Evolutionary conservation across 345 rosid genomes (phyloP).

Genomic region (Salix exigua): DNA sequence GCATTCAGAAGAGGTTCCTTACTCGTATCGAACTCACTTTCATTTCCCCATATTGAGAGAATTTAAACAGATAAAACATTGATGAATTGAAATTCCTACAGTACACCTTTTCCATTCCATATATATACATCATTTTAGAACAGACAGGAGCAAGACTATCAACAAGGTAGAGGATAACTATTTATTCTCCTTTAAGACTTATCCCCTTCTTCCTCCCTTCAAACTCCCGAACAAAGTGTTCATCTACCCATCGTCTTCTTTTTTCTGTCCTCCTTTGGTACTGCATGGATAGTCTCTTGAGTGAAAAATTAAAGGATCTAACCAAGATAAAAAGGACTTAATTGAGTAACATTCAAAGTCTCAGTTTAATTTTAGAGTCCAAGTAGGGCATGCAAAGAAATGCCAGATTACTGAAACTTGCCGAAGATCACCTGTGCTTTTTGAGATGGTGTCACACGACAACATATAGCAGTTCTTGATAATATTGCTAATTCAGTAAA

Average conservation of each 20-base stretch:
- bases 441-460: slow-evolving; percentile 97
- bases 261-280: not conserved
- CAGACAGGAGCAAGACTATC: no score
- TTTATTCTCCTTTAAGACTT: not conserved
- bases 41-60: no score
- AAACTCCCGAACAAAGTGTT: not conserved
- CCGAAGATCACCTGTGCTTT: slow-evolving; percentile 77
- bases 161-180: not conserved
- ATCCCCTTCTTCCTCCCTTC: slow-evolving; percentile 1
- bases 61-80: no score
- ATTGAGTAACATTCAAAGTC: not conserved
- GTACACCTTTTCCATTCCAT: no score
- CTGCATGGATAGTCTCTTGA: not conserved
- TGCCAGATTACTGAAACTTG: slow-evolving; percentile 4
- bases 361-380: slow-evolving; percentile 1
- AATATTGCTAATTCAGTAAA: slow-evolving; percentile 90
- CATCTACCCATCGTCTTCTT: not conserved
- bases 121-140: no score
- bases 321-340: not conserved
- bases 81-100: no score
- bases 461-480: slow-evolving; percentile 96
- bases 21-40: no score
- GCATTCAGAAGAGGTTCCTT: no score
- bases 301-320: not conserved
- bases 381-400: not conserved